Evolutionary conservation across 2,329 filamentous ascomycete genomes (phyloP), one percentile per base, ranked within the genome.

Genomic region (Beauveria sp.): DNA sequence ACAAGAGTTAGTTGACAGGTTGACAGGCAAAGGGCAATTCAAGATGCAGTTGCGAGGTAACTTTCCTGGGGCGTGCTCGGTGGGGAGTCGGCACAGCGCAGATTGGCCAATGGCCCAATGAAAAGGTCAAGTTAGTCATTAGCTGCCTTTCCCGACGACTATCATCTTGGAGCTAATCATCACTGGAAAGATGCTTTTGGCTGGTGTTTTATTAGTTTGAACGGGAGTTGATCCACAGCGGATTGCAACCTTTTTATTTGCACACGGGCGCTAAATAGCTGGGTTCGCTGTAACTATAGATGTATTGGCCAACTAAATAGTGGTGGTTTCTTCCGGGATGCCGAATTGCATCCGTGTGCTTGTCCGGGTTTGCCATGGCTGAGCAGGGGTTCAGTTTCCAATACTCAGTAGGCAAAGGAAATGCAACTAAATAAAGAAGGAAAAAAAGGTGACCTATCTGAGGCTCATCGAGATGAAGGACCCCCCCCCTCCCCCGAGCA

Each of bases 401-500:
- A 22, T 46, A 24, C 22, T 24, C 22, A 24, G 22, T 24, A 28
- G 10, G n/a, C 45, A 14, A 48, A 14, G 14, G 43, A 12, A 8
- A 20, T 3, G n/a, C 3, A 12, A 34, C 10, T 34, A 34, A 26
- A 52, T 9, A 6, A 20, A 26, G 24, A 43, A 53, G 9, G 7
- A 20, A 43, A n/a, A 43, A n/a, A 52, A 52, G 38, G 6, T 45
- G 38, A 52, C 26, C 26, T 38, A 45, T n/a, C 12, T 28, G 48
- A 60, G 28, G 24, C 52, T 38, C 57, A 60, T 52, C 48, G 16
- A 60, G 48, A 52, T 56, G 40, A 40, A 56, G 53, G 14, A n/a
- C 9, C 49, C 51, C 12, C 31, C 31, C 31, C 31, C 31, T 34
- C 26, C 26, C 26, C 26, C 26, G 12, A 46, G 43, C 54, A 14